Evolutionary conservation across 148 eudicot genomes (phyloP).

Genomic region (Arbutus unedo): DNA sequence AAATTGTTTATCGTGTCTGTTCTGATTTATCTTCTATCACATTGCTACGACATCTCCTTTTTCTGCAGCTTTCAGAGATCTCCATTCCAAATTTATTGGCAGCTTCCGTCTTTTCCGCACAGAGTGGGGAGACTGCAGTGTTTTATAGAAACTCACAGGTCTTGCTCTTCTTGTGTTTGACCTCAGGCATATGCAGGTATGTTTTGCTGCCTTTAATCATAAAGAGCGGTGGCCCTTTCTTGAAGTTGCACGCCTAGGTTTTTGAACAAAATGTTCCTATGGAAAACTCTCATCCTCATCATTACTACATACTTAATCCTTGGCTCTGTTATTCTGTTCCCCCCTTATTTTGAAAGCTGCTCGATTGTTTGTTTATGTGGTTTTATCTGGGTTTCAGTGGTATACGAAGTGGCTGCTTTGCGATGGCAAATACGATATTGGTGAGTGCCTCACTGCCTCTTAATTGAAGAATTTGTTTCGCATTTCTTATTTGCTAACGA

Average conservation of each 20-base stretch:
- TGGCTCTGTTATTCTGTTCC: background rate
- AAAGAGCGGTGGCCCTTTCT: background rate
- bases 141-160: slow-evolving; percentile 36
- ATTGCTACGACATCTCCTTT: background rate
- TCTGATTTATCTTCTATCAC: background rate
- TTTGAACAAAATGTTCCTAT: background rate
- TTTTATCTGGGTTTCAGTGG: slow-evolving; percentile 36
- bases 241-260: background rate
- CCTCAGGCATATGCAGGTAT: slow-evolving; percentile 55
- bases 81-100: slow-evolving; percentile 54
- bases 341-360: background rate
- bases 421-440: slow-evolving; percentile 37
- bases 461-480: background rate
- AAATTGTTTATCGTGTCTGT: background rate
- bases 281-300: background rate
- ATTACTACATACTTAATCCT: background rate
- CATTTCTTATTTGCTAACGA: slow-evolving; percentile 5
- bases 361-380: background rate
- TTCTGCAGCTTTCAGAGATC: slow-evolving; percentile 43
- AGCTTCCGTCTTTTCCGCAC: slow-evolving; percentile 48
- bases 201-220: background rate
- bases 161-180: slow-evolving; percentile 34
- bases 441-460: slow-evolving; percentile 31
- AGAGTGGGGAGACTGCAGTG: slow-evolving; percentile 34
- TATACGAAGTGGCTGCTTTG: slow-evolving; percentile 50